These are phyloP conservation scores for Arabis alpina DNA, from an alignment of 345 rosid genomes.

Conservation along the genomic window DNA sequence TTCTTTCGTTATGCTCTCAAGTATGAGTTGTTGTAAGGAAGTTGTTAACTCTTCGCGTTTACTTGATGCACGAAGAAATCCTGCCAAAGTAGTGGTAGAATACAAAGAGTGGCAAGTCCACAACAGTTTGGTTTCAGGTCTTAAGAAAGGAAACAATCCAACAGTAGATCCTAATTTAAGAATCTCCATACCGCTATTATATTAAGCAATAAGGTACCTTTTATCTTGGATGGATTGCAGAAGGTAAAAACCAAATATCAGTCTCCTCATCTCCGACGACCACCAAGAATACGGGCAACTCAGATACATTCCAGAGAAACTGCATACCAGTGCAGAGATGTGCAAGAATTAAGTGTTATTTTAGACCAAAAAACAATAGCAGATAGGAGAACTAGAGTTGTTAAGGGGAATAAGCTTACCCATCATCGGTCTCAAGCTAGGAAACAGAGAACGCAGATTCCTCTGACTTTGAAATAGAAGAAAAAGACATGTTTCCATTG, in stretches of 20 bases:
- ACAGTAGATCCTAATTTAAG: conserved; percentile 11
- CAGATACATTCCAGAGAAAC: conserved; percentile 82
- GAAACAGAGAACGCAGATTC: conserved; percentile 56
- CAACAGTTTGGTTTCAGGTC: conserved; percentile 83
- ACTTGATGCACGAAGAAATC: conserved; percentile 88
- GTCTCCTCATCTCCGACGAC: conserved; percentile 89
- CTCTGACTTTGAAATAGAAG: conserved; percentile 53
- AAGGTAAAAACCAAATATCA: conserved; percentile 70
- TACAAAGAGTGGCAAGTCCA: conserved; percentile 74
- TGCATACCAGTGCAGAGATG: conserved; percentile 45
- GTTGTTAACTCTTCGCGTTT: conserved; percentile 66
- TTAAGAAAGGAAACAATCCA: conserved; percentile 47
- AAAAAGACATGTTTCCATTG: conserved; percentile 79
- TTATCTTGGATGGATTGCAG: conserved; percentile 59
- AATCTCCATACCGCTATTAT: conserved; percentile 19
- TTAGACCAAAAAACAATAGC: not conserved
- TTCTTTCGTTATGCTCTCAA: conserved; percentile 61
- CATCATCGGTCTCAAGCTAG: conserved; percentile 71
- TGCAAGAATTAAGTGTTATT: not conserved
- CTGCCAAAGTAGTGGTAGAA: conserved; percentile 88
- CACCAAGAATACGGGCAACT: conserved; percentile 84
- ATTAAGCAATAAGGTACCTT: conserved; percentile 50
- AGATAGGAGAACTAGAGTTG: conserved; percentile 28
- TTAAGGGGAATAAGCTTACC: conserved; percentile 49
- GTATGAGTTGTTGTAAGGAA: conserved; percentile 78